These are phyloP conservation scores for Coprinopsis strossmayeri DNA, from an alignment of 768 basidiomycete genomes.

Conservation along the genomic window DNA sequence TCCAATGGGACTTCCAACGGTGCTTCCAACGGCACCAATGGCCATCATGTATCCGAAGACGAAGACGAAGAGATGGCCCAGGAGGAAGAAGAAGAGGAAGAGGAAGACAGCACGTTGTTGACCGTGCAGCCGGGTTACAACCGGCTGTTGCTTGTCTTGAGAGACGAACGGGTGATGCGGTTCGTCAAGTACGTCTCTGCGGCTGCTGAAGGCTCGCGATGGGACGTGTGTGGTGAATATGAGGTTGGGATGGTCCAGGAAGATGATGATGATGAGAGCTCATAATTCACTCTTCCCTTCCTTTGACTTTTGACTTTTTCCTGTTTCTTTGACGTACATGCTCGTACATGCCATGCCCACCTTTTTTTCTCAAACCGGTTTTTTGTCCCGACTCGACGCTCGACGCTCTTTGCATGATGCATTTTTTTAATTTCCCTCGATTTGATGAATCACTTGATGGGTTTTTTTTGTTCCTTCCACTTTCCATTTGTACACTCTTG, in stretches of 20 bases:
- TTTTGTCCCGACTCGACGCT: too few relatives aligned
- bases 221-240: slow-evolving; percentile 92
- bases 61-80: slow-evolving; percentile 14
- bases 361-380: too few relatives aligned
- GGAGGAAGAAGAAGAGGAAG: slow-evolving; percentile 44
- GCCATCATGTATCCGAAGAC: slow-evolving; percentile 4
- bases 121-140: slow-evolving; percentile 90
- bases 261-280: slow-evolving; percentile 35
- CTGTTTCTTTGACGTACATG: not conserved
- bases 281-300: not conserved
- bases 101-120: slow-evolving; percentile 74
- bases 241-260: slow-evolving; percentile 79
- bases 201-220: slow-evolving; percentile 82
- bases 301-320: not conserved
- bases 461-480: too few relatives aligned
- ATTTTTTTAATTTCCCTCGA: too few relatives aligned
- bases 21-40: not conserved
- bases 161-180: slow-evolving; percentile 89
- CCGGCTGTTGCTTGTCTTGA: slow-evolving; percentile 77
- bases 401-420: too few relatives aligned
- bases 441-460: too few relatives aligned
- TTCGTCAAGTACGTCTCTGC: slow-evolving; percentile 96
- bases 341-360: too few relatives aligned
- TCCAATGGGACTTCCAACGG: slow-evolving; percentile 4
- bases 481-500: too few relatives aligned